phyloP scores from a whole-genome alignment of 1,284 basidiomycete species.

The Wolfiporia cocos region DNA sequence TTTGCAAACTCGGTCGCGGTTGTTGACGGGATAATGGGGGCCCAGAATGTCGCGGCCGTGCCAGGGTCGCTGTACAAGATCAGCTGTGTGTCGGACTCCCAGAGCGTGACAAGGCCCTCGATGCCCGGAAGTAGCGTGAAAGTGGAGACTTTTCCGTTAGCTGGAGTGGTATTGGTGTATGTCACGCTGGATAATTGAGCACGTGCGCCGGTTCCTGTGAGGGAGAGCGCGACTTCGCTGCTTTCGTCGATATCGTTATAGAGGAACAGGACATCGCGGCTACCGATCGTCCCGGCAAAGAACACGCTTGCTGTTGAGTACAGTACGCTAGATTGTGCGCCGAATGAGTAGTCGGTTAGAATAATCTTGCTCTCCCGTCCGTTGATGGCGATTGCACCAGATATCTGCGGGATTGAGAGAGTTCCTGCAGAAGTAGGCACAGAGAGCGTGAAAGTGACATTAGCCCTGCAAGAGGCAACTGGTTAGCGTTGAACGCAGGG shows the following conservation, averaged over 20 bases:
- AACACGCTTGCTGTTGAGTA: conserved; percentile 67
- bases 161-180: conserved; percentile 18
- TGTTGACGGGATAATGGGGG: conserved; percentile 34
- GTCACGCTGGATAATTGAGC: conserved; percentile 26
- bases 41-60: conserved; percentile 55
- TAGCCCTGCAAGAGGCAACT: conserved; percentile 31
- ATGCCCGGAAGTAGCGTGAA: conserved; percentile 49
- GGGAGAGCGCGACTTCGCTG: conserved; percentile 49
- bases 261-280: conserved; percentile 63
- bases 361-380: conserved; percentile 70
- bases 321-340: conserved; percentile 40
- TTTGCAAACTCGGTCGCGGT: conserved; percentile 26
- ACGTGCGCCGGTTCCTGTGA: conserved; percentile 37
- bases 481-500: neutral
- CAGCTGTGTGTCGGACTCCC: conserved; percentile 60
- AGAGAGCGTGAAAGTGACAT: conserved; percentile 48
- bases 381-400: conserved; percentile 45
- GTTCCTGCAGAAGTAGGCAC: conserved; percentile 44
- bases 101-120: conserved; percentile 52
- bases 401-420: conserved; percentile 48
- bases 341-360: conserved; percentile 63
- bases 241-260: conserved; percentile 53
- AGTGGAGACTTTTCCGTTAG: conserved; percentile 22
- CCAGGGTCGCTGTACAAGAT: conserved; percentile 58
- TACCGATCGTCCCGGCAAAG: conserved; percentile 62